Base-by-base conservation (phyloP, 768 basidiomycete genomes). In the Calocybe indica region DNA sequence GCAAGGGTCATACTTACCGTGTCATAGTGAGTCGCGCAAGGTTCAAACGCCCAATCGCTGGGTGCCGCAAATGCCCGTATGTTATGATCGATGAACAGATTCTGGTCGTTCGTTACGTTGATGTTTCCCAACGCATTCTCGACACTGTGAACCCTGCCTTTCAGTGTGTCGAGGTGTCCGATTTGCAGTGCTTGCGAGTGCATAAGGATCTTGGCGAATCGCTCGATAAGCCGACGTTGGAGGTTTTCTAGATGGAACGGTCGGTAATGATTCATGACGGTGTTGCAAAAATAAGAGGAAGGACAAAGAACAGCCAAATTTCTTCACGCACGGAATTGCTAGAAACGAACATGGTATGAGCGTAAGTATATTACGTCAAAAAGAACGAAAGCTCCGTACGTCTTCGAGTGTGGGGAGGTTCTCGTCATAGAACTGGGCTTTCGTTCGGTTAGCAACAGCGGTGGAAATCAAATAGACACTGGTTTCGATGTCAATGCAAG, bases 391-490 rank as follows among this genome's bases (percentile, higher is more conserved):
- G 69, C 82, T 22, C 22, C 22, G 58, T 58, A 92, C 89, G 63
- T 92, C 74, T 61, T 92, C 83, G 1, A 91, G 65, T 28, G 59
- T 64, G 22, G 85, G 87, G 34, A 92, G 55, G 61, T 85, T 85
- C 47, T 75, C 71, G n/a, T 69, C 56, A 57, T 87, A 92, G 60
- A 87, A 87, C 54, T 82, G 82, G 33, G 70, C 72, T 63, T 91
- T 89, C 5, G 73, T 64, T 42, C 63, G 73, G 65, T 92, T 92
- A 8, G 87, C 81, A 38, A 86, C 62, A 6, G 78, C 77, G 12
- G 74, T 88, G 11, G 83, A 78, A 35, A 90, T 80, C 41, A 92
- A 58, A 62, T 88, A 92, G 13, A 75, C 64, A 59, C 87, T 90
- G 50, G 36, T 42, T 38, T 36, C 51, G 46, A 35, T 45, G 15